Evolutionary conservation across 2,329 filamentous ascomycete species (phyloP), one percentile per base, ranked within the genome.

Genomic region (Aspergillus quadrilineatus): DNA sequence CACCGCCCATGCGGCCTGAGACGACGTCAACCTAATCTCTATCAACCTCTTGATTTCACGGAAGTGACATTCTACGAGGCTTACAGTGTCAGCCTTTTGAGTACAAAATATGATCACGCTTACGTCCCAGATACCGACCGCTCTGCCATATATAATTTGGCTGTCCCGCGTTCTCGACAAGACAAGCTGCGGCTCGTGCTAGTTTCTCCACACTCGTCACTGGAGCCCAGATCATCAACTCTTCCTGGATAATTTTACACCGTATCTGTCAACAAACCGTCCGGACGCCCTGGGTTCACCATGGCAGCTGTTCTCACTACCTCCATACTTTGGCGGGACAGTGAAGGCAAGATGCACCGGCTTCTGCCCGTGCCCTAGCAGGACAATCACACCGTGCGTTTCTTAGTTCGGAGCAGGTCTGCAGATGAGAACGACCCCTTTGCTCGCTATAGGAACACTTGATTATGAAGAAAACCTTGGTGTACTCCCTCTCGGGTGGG

Each of bases 401-500:
- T 52, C 79, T 94, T 1, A 85, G 85, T 0, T 77, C 79, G 4
- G 79, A 83, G 86, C 87, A 22, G 83, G 79, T 1, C 76, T 79
- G 60, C 81, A 89, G 59, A 79, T 92, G 3, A 78, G 81, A 50
- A 74, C 75, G 14, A 86, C 85, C 0, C 85, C 89, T 0, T 77
- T 94, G 6, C 77, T 94, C 12, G 89, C 89, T 0, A 74, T 95
- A 15, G 90, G 90, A 1, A 84, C 89, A 0, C 73, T 92, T 1
- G 90, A 94, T 66, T 71, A 75, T 2, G 66, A 85, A 17, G 81
- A 82, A 2, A 77, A 83, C 17, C 89, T 89, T 1, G 95, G 90
- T 22, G 90, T 88, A 87, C 14, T 88, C 88, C 0, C 60, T 95
- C 6, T 89, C 88, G 85, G 89, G 89, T n/a, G 90, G 90, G 14